A percentile compares a stretch with the other conserved stretches of the same genome.
phyloP scores from a whole-genome alignment of 1,139 yeast species.

The Waltiozyma sp. region DNA sequence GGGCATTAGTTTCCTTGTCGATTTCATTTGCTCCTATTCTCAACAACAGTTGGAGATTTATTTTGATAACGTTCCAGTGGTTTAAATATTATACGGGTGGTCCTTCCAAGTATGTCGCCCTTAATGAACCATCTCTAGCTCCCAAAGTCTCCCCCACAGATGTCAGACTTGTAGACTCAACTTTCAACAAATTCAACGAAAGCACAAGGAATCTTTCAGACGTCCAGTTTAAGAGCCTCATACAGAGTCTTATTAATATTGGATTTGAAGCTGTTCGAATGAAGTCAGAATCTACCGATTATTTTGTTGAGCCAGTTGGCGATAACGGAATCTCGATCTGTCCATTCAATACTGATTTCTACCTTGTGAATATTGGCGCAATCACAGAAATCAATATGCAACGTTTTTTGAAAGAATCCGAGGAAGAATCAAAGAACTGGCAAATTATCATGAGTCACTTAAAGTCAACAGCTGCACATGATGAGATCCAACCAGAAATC shows the following conservation, averaged over 20 bases:
- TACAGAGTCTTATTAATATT: constrained; percentile 34
- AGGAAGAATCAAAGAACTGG: constrained; percentile 30
- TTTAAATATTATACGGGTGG: constrained; percentile 52
- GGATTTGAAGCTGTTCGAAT: constrained; percentile 20
- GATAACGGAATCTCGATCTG: constrained; percentile 18
- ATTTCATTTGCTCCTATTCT: constrained; percentile 69
- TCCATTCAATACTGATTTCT: constrained; percentile 26
- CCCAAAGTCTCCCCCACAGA: constrained; percentile 30
- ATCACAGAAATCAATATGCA: constrained; percentile 38
- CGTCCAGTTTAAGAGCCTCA: constrained; percentile 35
- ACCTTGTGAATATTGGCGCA: constrained; percentile 28
- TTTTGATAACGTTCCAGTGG: constrained; percentile 72
- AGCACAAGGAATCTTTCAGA: constrained; percentile 45
- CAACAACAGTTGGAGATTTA: constrained; percentile 54
- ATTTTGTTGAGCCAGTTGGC: constrained; percentile 8
- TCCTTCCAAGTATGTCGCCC: constrained; percentile 31
- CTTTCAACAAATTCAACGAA: constrained; percentile 50
- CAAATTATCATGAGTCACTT: constrained; percentile 32
- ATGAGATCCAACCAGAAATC: constrained; percentile 28
- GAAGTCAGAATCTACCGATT: constrained; percentile 13
- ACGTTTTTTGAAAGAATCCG: constrained; percentile 30
- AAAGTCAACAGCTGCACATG: constrained; percentile 30
- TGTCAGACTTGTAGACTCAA: constrained; percentile 38
- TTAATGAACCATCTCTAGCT: constrained; percentile 27
- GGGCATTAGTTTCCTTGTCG: constrained; percentile 70